Conservation (phyloP, 177 flowering plant species). For the Vitis hybrid region DNA sequence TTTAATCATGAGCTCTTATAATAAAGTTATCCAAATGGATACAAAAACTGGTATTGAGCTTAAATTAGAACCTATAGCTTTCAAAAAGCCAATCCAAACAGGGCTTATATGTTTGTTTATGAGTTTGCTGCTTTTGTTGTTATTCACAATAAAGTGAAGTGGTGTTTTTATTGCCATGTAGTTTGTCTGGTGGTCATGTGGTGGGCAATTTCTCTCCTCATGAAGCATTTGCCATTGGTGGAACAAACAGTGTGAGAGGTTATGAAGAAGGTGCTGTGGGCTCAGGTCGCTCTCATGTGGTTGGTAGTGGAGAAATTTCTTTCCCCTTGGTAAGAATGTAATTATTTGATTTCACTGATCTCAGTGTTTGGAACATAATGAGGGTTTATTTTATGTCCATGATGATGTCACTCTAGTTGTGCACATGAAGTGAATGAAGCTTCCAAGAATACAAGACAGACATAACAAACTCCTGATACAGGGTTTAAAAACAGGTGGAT, state of each 20-base stretch:
- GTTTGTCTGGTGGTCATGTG: conserved; percentile 96
- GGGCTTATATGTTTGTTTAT: neutral
- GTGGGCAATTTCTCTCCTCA: conserved; percentile 93
- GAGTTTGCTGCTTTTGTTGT: conserved; percentile 15
- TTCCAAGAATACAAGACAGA: no score
- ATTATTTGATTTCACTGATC: neutral
- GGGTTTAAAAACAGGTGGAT: no score
- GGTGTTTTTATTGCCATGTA: conserved; percentile 21
- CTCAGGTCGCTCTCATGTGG: conserved; percentile 88
- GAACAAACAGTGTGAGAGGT: conserved; percentile 98
- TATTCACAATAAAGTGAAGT: no score
- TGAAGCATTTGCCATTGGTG: conserved; percentile 98
- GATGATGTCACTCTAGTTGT: neutral
- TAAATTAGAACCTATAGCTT: no score
- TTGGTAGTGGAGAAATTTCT: conserved; percentile 91
- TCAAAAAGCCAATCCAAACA: no score
- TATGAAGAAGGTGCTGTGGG: conserved; percentile 99
- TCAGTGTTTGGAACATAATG: no score
- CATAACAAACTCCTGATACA: no score
- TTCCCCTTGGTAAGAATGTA: conserved; percentile 72
- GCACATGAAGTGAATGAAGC: no score
- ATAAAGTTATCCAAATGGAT: no score
- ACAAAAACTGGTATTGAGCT: no score
- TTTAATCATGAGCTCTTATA: no score
- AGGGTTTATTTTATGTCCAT: neutral